phyloP scores from a whole-genome alignment of 176 grass and related monocot genomes.

The Thinopyrum elongatum region DNA sequence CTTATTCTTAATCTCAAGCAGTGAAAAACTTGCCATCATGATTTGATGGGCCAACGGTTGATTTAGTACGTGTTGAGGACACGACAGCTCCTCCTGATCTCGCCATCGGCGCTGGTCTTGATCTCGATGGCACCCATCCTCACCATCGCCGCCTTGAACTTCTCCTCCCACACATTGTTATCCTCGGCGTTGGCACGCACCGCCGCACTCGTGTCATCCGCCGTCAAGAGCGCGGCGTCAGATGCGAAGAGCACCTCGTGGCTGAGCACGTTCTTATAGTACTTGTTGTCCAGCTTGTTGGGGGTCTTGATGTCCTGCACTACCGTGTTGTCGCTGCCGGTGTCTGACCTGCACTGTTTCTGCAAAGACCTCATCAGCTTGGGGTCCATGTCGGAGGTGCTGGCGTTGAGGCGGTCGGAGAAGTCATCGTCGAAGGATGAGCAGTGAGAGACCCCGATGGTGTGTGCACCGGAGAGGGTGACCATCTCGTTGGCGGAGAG shows the following conservation, averaged over 20 bases:
- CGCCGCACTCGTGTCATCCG: background rate
- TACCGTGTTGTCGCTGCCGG: background rate
- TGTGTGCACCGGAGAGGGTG: constrained; percentile 11
- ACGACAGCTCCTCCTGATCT: constrained; percentile 34
- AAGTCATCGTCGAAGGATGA: constrained; percentile 5
- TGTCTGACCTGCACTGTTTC: background rate
- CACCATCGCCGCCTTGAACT: constrained; percentile 37
- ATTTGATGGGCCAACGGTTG: background rate
- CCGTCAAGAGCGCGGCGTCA: constrained; percentile 26
- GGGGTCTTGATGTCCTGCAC: constrained; percentile 15
- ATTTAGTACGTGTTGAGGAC: background rate
- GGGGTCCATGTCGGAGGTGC: constrained; percentile 23
- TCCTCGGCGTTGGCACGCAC: background rate
- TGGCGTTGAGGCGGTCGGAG: background rate
- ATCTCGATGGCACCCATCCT: constrained; percentile 32
- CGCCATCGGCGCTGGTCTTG: constrained; percentile 15
- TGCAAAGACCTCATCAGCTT: background rate
- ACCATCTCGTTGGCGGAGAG: background rate
- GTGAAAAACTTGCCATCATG: background rate
- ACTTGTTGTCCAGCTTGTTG: constrained; percentile 32
- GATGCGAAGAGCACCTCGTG: constrained; percentile 30
- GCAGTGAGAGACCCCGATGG: constrained; percentile 35
- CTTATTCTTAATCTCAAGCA: background rate
- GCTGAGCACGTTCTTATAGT: constrained; percentile 38
- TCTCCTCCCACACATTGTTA: background rate